Evolutionary conservation across 441 rosid genomes (phyloP), one percentile per base, ranked within the genome.

Genomic region (Syzygium malaccense): DNA sequence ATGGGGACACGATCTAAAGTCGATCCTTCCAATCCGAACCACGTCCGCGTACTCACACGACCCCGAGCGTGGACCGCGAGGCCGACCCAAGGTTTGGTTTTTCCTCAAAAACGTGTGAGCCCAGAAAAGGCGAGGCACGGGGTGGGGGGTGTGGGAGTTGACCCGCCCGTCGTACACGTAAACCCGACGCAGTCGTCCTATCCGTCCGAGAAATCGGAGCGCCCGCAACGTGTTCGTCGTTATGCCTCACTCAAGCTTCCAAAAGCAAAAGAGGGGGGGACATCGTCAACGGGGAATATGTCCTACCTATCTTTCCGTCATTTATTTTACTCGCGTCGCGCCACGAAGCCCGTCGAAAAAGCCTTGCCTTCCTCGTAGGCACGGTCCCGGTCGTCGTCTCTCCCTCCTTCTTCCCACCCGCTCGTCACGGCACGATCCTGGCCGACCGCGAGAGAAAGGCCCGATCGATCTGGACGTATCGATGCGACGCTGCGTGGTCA

Each of bases 11-110:
- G 83, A 75, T 0, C 83, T 13, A 13, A 37, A 75, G 83, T 6
- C 7, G 45, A 20, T 71, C 80, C 49, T 37, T 37, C 49, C 28
- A 2, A 20, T 37, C 83, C 51, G 10, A 37, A 7, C 15, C 14
- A 3, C n/a, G 23, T 1, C 25, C 14, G 5, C 28, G n/a, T 14
- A 4, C 14, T 7, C 14, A 0, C 9, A 3, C 28, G 51, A 3
- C 41, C 58, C 6, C 49, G 28, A 71, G 45, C 12, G 28, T 2
- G 4, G 80, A 71, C 49, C 0, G n/a, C 37, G 80, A 37, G 45
- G 26, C 23, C 49, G 80, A 11, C 49, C n/a, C 49, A 28, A 20
- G 2, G 62, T 37, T 71, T 71, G 2, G 83, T 37, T 75, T 37
- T 75, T 41, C 51, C 28, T 7, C 51, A 37, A 23, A 37, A 23